phyloP scores from a whole-genome alignment of 176 grass and related monocot species.

The Paspalum vaginatum region DNA sequence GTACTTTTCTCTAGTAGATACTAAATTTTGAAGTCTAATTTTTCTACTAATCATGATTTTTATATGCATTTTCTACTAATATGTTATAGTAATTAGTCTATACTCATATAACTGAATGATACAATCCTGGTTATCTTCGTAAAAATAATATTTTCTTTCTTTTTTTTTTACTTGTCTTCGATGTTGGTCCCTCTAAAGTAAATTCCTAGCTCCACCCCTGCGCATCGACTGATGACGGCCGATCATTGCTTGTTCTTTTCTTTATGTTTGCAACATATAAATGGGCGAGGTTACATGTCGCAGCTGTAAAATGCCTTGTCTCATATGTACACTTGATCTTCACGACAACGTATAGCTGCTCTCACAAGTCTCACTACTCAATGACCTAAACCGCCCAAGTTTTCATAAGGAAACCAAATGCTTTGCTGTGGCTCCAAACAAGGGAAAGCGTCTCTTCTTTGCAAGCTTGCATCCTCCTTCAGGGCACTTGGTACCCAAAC shows the following conservation, averaged over 20 bases:
- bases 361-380: constrained; percentile 9
- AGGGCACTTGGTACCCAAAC: neutral
- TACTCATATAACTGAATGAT: too few relatives aligned
- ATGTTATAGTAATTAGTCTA: too few relatives aligned
- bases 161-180: too few relatives aligned
- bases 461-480: constrained; percentile 25
- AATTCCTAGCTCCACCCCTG: too few relatives aligned
- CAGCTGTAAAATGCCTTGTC: constrained; percentile 15
- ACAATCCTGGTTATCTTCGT: too few relatives aligned
- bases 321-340: constrained; percentile 60
- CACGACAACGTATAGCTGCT: constrained; percentile 1
- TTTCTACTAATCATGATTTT: too few relatives aligned
- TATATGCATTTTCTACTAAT: too few relatives aligned
- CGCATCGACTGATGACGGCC: too few relatives aligned
- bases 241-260: neutral
- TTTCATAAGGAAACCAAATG: constrained; percentile 19
- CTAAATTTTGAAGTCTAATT: too few relatives aligned
- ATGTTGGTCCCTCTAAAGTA: too few relatives aligned
- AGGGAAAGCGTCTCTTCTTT: constrained; percentile 22
- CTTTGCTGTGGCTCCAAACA: constrained; percentile 9
- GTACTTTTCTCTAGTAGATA: too few relatives aligned
- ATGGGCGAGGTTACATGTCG: constrained; percentile 11
- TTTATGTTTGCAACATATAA: neutral
- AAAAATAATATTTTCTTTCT: too few relatives aligned
- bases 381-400: constrained; percentile 21